Percentiles rank a stretch among this genome's conserved stretches.
phyloP scores from a whole-genome alignment of 305 asterid species.

The Fraxinus platypoda region DNA sequence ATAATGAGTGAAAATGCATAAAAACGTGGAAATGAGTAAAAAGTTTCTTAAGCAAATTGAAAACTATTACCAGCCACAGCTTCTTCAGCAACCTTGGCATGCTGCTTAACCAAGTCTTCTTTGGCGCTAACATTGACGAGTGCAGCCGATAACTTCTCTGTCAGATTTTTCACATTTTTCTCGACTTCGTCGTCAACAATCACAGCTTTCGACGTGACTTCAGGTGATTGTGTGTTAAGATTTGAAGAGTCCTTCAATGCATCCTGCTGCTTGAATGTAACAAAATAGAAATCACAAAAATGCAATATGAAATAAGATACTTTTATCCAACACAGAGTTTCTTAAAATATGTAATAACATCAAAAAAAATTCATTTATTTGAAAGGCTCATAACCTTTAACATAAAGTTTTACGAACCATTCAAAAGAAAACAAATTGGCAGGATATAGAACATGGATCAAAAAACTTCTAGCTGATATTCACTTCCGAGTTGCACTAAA shows the following conservation, averaged over 20 bases:
- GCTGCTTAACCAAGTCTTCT: conserved; percentile 89
- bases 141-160: conserved; percentile 78
- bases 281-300: neutral
- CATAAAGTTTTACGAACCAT: neutral
- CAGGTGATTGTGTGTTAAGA: conserved; percentile 44
- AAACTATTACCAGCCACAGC: conserved; percentile 73
- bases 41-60: neutral
- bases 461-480: neutral
- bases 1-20: neutral
- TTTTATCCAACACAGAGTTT: neutral
- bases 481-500: neutral
- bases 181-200: conserved; percentile 41
- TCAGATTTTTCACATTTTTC: conserved; percentile 49
- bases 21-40: neutral
- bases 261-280: conserved; percentile 41
- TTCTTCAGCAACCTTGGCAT: conserved; percentile 89
- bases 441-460: neutral
- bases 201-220: conserved; percentile 43
- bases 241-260: conserved; percentile 44
- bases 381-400: neutral
- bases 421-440: neutral
- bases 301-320: neutral
- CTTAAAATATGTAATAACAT: neutral
- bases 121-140: conserved; percentile 77
- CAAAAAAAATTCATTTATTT: neutral